Evolutionary conservation across 208 protist genomes (phyloP), one percentile per base, ranked within the genome.

Genomic region (Balamuthia mandrillaris): DNA sequence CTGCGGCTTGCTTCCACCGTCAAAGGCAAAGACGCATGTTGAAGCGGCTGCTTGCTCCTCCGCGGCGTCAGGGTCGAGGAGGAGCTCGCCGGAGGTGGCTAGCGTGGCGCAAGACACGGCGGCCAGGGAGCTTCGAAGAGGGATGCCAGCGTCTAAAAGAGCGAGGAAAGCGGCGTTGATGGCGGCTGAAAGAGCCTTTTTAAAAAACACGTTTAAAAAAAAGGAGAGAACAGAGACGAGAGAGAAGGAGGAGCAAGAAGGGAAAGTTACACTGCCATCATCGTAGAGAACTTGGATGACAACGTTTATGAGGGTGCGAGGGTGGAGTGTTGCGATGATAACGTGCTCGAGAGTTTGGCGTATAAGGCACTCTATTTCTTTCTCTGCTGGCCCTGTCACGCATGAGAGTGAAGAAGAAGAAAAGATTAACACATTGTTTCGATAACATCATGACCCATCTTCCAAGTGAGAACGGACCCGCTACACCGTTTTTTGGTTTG

Each of bases 241-340:
- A 18, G 9, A 10, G 56, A n/a, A n/a, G n/a, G n/a, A n/a, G n/a
- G n/a, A n/a, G n/a, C n/a, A n/a, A n/a, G n/a, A n/a, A n/a, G n/a
- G n/a, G n/a, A n/a, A n/a, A n/a, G 44, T 14, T 60, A 79, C 70
- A 33, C 70, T 42, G n/a, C 70, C 70, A 24, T 79, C 70, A 33
- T 79, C 29, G 70, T 79, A 37, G 29, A 79, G 70, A 29, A 79
- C 70, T 58, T 79, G 70, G 47, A 79, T 41, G 70, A 79, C 70
- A 33, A 79, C 60, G 16, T 79, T 49, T 9, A 79, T 79, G 45
- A 79, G 47, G 31, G 70, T 79, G 41, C 70, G 70, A 14, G 70
- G 70, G 33, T 79, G 70, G 70, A 79, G 70, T 16, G 70, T 79
- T 18, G 70, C 70, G 70, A 79, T 79, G 70, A 79, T 79, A 3